A percentile compares a stretch with the other conserved stretches of the same genome.
Conservation (phyloP, 208 protist species). For the Angomonas deanei region DNA sequence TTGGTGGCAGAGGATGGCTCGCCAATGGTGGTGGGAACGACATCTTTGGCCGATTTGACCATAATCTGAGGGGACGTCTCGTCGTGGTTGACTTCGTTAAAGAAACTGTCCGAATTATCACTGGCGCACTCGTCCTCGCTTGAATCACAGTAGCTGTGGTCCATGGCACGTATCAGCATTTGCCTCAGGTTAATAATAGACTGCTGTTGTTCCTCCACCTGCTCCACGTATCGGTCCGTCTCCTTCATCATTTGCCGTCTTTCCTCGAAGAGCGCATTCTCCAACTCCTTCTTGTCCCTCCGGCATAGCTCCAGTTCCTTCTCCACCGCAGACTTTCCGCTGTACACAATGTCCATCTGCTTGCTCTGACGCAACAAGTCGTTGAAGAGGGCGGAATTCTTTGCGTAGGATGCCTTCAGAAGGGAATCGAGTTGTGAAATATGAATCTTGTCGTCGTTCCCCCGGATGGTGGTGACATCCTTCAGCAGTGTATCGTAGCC, state of each 20-base stretch:
- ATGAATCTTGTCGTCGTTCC: conserved; percentile 57
- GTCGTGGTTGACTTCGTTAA: conserved; percentile 12
- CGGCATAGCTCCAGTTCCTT: conserved; percentile 55
- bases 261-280: conserved; percentile 60
- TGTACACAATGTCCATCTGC: conserved; percentile 69
- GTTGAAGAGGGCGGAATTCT: conserved; percentile 80
- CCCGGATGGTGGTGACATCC: conserved; percentile 62
- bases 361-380: conserved; percentile 73
- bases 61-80: too few relatives aligned
- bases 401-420: conserved; percentile 76
- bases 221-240: conserved; percentile 64
- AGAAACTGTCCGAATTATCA: conserved; percentile 3
- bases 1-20: background rate
- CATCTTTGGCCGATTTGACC: too few relatives aligned
- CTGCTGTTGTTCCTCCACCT: conserved; percentile 81
- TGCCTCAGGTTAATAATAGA: conserved; percentile 74
- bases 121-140: conserved; percentile 5
- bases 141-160: conserved; percentile 20
- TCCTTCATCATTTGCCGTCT: conserved; percentile 49
- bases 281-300: conserved; percentile 51
- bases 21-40: too few relatives aligned
- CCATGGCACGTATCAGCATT: conserved; percentile 76
- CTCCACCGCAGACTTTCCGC: conserved; percentile 51
- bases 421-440: conserved; percentile 75
- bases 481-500: conserved; percentile 69